Conservation (phyloP, 257 asterid genomes). For the Solanum tacnaense region DNA sequence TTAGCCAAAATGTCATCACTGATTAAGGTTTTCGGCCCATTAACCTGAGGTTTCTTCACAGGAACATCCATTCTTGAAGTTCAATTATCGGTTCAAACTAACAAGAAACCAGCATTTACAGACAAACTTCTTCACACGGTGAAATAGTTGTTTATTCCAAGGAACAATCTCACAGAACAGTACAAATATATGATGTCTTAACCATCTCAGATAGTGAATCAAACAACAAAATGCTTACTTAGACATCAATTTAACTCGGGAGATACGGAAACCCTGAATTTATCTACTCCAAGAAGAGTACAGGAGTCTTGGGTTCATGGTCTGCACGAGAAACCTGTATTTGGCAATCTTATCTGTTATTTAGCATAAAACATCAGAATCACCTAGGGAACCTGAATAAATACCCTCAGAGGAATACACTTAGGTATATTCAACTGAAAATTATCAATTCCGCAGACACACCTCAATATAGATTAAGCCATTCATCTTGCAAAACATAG, state of each 20-base stretch:
- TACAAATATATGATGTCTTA: not conserved
- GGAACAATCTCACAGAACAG: not conserved
- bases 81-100: not conserved
- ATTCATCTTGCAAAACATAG: not conserved
- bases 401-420: not conserved
- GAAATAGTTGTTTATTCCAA: not conserved
- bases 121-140: not conserved
- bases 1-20: conserved; percentile 48
- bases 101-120: not conserved
- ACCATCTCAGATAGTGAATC: not conserved
- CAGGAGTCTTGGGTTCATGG: not conserved
- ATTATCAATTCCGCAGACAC: not conserved
- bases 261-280: not conserved
- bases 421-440: not conserved
- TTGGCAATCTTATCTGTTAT: not conserved
- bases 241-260: not conserved
- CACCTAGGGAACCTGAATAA: not conserved
- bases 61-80: conserved; percentile 34
- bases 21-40: conserved; percentile 20
- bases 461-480: not conserved
- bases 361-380: not conserved
- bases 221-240: not conserved
- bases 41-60: conserved; percentile 26
- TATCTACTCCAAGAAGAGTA: not conserved
- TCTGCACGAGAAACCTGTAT: not conserved